Evolutionary conservation across 176 grass and related monocot genomes (phyloP), one percentile per base, ranked within the genome.

Genomic region (Avena insularis): DNA sequence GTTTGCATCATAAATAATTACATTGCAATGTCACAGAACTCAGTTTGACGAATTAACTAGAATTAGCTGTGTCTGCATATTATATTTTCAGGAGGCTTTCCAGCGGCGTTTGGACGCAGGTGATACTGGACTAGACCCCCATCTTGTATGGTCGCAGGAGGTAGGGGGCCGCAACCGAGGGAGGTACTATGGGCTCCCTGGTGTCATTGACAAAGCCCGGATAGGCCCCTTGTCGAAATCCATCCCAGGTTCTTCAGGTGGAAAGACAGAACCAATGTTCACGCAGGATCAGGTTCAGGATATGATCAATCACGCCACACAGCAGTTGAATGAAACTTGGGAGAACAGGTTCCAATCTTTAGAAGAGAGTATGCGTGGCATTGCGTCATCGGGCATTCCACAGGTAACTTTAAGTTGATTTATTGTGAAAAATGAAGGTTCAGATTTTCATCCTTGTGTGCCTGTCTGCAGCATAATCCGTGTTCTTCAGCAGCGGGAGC

Each of bases 311-410:
- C 82, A 46, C 4, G 82, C 82, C 4, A 64, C 70, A 6, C 66
- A 84, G 23, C 82, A 74, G 57, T 35, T 89, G 61, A 89, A 85
- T 73, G 67, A 89, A 80, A 72, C 75, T 47, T 85, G 87, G 87
- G 82, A 89, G 75, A 89, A 66, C 55, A 80, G 33, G 47, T 89
- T 89, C 54, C 56, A 65, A 47, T 85, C 76, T 29, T 74, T 89
- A 68, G 82, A 80, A 67, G 46, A 85, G 61, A 80, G 47, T 60
- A 73, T 80, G 82, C 15, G 4, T 21, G 76, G 82, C 67, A 65
- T 54, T 11, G 29, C 14, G 2, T 80, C 76, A 27, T n/a, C 3
- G 0, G 10, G 12, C 21, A 36, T 50, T 73, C 57, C 55, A 62
- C 54, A 89, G 82, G 75, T 84, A 79, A 40, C 73, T 63, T 68